Percentiles rank a stretch among this genome's conserved stretches.
phyloP scores from a whole-genome alignment of 495 filamentous ascomycete species.

The Parathielavia hyrcaniae region DNA sequence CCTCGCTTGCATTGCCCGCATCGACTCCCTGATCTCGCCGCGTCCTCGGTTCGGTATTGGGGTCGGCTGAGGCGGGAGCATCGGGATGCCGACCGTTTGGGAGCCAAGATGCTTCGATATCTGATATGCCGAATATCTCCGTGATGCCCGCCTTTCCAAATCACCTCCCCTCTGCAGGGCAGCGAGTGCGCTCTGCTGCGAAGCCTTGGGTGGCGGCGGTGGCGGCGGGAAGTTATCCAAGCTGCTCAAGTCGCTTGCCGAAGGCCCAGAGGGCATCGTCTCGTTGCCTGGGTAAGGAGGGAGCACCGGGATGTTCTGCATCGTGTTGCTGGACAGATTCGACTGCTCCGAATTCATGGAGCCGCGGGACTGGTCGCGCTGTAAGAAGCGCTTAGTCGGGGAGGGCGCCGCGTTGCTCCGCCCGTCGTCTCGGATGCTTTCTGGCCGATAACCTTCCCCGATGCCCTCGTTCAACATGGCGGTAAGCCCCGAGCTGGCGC shows the following conservation, averaged over 20 bases:
- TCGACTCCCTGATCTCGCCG: constrained; percentile 79
- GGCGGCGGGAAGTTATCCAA: constrained; percentile 57
- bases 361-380: constrained; percentile 42
- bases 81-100: constrained; percentile 72
- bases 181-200: constrained; percentile 83
- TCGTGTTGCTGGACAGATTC: constrained; percentile 58
- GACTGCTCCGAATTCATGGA: constrained; percentile 49
- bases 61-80: constrained; percentile 78
- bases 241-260: constrained; percentile 33
- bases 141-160: constrained; percentile 85
- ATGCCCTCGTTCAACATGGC: constrained; percentile 59
- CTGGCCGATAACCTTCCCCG: constrained; percentile 39
- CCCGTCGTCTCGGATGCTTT: constrained; percentile 26
- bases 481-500: constrained; percentile 55
- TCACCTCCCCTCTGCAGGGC: constrained; percentile 87
- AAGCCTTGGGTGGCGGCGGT: constrained; percentile 70
- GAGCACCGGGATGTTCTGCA: constrained; percentile 64
- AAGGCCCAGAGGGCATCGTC: constrained; percentile 37
- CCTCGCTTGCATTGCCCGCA: constrained; percentile 82
- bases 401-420: constrained; percentile 30
- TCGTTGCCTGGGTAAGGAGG: constrained; percentile 58
- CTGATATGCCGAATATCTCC: constrained; percentile 91
- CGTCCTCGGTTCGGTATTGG: constrained; percentile 79
- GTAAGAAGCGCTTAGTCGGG: constrained; percentile 37
- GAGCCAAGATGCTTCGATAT: constrained; percentile 87